Base-by-base conservation (phyloP, 176 grass and related monocot species). In the Olyra latifolia region DNA sequence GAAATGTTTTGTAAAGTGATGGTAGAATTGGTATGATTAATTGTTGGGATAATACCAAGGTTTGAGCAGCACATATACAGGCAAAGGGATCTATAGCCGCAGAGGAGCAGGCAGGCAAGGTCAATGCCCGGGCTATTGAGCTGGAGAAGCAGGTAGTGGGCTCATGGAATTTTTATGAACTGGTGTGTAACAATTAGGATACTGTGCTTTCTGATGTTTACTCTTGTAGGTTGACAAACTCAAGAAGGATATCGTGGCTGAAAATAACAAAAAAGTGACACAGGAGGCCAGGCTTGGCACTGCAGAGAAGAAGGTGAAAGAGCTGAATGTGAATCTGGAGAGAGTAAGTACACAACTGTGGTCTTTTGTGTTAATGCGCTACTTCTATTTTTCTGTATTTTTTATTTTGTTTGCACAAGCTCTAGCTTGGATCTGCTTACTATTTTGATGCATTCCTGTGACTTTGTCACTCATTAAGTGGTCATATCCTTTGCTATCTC, bases 91-190 rank as follows among this genome's bases (percentile, higher is more conserved):
- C 79, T 54, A 64, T 69, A 66, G 89, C 89, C 85, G 86, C 68
- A 53, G 83, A 86, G 71, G 89, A 98, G 61, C 79, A 83, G 74
- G 81, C 84, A 50, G 83, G 66, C 32, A 89, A 88, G 83, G 86
- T 42, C 60, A 77, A 72, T 60, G 74, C 75, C 59, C 49, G 74
- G 71, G 76, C 78, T 76, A 57, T 32, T 79, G 80, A 91, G 80
- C 90, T 95, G 70, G 78, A 93, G 89, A 78, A 93, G 27, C 92
- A 95, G 96, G 96, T 95, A 87, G 23, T 58, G 28, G 56, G 28
- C 23, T 47, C 28, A 15, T 4, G 49, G n/a, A 76, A 35, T 24
- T 66, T 35, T 67, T 49, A 73, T 55, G 13, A 72, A 71, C 32
- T 76, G 17, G 40, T 66, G 8, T 86, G 49, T 30, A 58, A 46